A percentile compares a stretch with the other conserved stretches of the same genome.
phyloP scores from a whole-genome alignment of 495 filamentous ascomycete genomes.

The Pyrenopolyporus hunteri region DNA sequence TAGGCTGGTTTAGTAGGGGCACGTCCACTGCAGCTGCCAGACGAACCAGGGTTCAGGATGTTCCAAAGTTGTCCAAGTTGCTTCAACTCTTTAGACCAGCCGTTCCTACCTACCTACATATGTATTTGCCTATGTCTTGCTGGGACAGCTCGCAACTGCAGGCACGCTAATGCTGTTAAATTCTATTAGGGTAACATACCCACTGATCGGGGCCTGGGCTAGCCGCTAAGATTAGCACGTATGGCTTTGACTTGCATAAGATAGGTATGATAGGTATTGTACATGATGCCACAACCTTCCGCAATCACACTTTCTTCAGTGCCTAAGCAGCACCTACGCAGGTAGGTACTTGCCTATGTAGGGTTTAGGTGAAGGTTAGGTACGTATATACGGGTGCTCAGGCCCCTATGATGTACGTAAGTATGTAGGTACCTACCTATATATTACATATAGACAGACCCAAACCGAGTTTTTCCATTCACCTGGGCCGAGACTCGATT shows the following conservation, averaged over 20 bases:
- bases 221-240: constrained; percentile 17
- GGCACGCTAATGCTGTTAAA: constrained; percentile 24
- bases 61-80: no score
- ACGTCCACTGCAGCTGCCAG: constrained; percentile 25
- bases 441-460: no score
- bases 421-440: no score
- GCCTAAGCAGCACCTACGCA: no score
- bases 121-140: no score
- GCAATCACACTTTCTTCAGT: constrained; percentile 15
- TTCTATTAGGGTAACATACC: constrained; percentile 16
- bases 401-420: no score
- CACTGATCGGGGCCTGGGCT: constrained; percentile 30
- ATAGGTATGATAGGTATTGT: no score
- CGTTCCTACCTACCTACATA: no score
- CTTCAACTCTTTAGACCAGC: no score
- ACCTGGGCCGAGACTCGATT: constrained; percentile 28
- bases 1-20: constrained; percentile 8
- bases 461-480: constrained; percentile 3
- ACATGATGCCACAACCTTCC: constrained; percentile 5
- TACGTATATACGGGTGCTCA: no score
- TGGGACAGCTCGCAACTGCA: constrained; percentile 14
- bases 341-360: no score
- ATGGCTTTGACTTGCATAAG: constrained; percentile 17
- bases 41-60: constrained; percentile 3
- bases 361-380: no score